These are phyloP conservation scores for Pseudopithomyces chartarum DNA, from an alignment of 2,329 filamentous ascomycete species.

Conservation along the genomic window DNA sequence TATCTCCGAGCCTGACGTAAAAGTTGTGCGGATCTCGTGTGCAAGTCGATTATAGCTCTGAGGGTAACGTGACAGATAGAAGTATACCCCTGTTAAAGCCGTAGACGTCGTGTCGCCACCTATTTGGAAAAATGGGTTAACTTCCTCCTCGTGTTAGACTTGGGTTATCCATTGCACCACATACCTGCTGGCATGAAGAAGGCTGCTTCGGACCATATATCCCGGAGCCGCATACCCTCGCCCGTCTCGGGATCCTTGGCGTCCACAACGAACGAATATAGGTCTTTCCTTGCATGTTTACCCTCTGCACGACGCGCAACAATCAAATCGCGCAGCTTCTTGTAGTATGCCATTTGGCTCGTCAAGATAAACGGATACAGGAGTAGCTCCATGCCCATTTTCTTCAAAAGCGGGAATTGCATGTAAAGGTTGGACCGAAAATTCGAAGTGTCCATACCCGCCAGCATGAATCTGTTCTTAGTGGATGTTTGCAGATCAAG, in stretches of 20 bases:
- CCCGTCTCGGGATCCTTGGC: conserved; percentile 47
- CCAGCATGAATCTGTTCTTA: conserved; percentile 29
- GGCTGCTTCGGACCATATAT: conserved; percentile 20
- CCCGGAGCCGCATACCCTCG: conserved; percentile 1
- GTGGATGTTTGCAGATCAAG: conserved; percentile 35
- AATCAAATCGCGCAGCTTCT: conserved; percentile 12
- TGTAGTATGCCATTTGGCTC: conserved; percentile 5
- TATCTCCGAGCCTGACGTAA: conserved; percentile 1
- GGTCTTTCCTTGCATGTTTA: conserved; percentile 36
- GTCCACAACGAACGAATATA: conserved; percentile 46
- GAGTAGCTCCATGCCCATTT: conserved; percentile 11
- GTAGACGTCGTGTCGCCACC: conserved; percentile 43
- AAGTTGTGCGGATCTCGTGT: conserved; percentile 20
- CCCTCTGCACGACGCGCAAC: conserved; percentile 4
- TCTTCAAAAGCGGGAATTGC: conserved; percentile 14
- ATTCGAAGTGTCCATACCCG: conserved; percentile 31
- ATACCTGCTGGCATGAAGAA: conserved; percentile 20
- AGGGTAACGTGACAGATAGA: conserved; percentile 44
- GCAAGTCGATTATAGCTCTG: conserved; percentile 18
- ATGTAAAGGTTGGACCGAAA: conserved; percentile 15
- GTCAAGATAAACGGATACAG: conserved; percentile 13
- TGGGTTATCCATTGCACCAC: neutral
- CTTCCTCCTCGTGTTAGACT: neutral
- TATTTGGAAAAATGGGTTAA: conserved; percentile 37
- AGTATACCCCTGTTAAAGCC: conserved; percentile 33